phyloP scores from a whole-genome alignment of 2,329 filamentous ascomycete genomes.

The Bipolaris victoriae region DNA sequence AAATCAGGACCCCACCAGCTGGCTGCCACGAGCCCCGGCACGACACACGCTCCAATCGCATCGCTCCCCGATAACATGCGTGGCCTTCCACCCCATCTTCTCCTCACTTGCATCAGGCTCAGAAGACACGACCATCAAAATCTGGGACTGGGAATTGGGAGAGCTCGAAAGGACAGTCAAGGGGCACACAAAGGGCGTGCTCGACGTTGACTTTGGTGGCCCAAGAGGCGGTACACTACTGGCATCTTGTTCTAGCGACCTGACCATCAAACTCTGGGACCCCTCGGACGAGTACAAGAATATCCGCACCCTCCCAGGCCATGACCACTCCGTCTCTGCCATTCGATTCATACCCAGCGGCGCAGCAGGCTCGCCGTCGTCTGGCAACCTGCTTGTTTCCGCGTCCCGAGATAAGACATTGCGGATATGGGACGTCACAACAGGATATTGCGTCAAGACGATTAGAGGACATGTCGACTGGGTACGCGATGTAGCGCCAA shows the following conservation, averaged over 20 bases:
- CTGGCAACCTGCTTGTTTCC: constrained; percentile 83
- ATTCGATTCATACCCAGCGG: constrained; percentile 88
- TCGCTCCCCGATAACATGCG: constrained; percentile 78
- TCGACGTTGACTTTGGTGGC: constrained; percentile 90
- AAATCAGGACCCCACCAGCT: constrained; percentile 82
- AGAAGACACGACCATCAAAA: constrained; percentile 92
- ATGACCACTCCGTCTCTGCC: constrained; percentile 89
- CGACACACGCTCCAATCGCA: constrained; percentile 85
- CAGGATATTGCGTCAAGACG: constrained; percentile 91
- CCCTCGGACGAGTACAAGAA: constrained; percentile 93
- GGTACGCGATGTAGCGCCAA: constrained; percentile 88
- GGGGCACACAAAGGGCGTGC: constrained; percentile 85
- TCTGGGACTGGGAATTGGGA: constrained; percentile 96
- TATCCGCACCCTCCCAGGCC: constrained; percentile 85
- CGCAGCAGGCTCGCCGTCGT: constrained; percentile 76
- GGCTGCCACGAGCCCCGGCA: constrained; percentile 84
- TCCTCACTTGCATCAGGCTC: constrained; percentile 88
- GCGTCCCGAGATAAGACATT: constrained; percentile 85
- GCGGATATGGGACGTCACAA: constrained; percentile 90
- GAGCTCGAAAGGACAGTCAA: constrained; percentile 91
- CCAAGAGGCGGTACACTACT: constrained; percentile 79
- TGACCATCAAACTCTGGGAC: constrained; percentile 96
- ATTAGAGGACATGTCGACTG: constrained; percentile 83
- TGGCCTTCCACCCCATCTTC: constrained; percentile 92
- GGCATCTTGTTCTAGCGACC: constrained; percentile 83